Percentiles rank a stretch among this genome's conserved stretches.
These are phyloP conservation scores for Sphenostylis stenocarpa DNA, from an alignment of 306 rosid genomes.

Conservation along the genomic window DNA sequence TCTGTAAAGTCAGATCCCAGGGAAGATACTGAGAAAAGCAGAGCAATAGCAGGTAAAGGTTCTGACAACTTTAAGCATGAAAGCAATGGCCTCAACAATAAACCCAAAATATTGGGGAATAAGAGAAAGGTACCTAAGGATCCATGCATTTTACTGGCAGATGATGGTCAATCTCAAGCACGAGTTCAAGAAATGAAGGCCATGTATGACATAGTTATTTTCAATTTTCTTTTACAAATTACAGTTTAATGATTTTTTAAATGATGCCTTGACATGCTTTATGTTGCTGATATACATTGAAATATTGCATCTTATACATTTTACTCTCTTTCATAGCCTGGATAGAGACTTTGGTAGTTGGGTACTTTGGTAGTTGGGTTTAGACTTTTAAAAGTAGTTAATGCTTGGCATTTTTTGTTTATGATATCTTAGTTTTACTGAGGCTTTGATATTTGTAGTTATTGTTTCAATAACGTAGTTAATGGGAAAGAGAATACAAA, in stretches of 20 bases:
- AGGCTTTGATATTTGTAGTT: slow-evolving; percentile 7
- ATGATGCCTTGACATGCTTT: slow-evolving; percentile 17
- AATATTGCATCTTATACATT: neutral
- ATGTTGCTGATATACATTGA: slow-evolving; percentile 16
- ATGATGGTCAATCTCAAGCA: slow-evolving; percentile 60
- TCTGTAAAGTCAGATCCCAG: slow-evolving; percentile 42
- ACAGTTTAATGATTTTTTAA: slow-evolving; percentile 22
- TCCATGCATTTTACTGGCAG: slow-evolving; percentile 59
- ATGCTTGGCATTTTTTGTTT: neutral
- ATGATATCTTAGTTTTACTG: neutral
- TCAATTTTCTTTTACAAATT: neutral
- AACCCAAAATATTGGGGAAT: slow-evolving; percentile 39
- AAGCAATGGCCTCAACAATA: slow-evolving; percentile 39
- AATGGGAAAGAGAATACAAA: neutral
- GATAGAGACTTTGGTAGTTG: slow-evolving; percentile 3
- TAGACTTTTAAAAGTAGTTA: slow-evolving; percentile 9
- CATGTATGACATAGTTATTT: slow-evolving; percentile 53
- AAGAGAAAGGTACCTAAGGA: slow-evolving; percentile 59
- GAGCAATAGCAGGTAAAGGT: slow-evolving; percentile 33
- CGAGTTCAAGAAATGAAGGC: slow-evolving; percentile 67
- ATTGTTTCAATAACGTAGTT: slow-evolving; percentile 12
- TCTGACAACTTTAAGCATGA: slow-evolving; percentile 44
- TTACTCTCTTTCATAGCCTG: neutral
- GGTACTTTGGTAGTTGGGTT: neutral
- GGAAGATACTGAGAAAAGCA: slow-evolving; percentile 42